Conservation (phyloP, 805 yeast genomes). For the Jamesozyma jinghongensis region DNA sequence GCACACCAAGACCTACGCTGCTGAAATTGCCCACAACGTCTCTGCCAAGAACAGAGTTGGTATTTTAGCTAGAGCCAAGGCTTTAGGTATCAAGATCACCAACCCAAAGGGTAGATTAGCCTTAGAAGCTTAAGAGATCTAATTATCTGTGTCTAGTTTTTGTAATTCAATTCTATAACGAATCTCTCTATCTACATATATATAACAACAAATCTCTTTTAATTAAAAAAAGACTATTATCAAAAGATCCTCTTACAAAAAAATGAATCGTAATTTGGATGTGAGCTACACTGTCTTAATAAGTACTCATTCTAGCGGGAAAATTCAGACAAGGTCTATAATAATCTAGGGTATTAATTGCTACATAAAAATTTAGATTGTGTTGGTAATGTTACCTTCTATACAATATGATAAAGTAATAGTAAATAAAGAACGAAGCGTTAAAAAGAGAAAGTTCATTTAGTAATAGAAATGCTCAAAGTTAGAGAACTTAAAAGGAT, state of each 20-base stretch:
- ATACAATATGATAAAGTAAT: background rate
- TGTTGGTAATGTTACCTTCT: background rate
- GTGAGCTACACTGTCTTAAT: background rate
- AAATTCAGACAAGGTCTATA: background rate
- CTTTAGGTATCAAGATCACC: slow-evolving; percentile 97
- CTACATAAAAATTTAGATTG: too few relatives aligned
- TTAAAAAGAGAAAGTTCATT: background rate
- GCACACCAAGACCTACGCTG: slow-evolving; percentile 98
- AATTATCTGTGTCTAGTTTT: slow-evolving; percentile 4
- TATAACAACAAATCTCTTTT: slow-evolving; percentile 5
- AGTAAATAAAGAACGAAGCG: background rate
- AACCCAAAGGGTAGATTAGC: slow-evolving; percentile 98
- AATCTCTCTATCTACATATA: slow-evolving; percentile 6
- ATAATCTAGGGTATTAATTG: background rate
- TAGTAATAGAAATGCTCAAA: background rate
- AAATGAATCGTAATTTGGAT: background rate
- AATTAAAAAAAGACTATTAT: background rate
- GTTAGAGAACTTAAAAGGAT: background rate
- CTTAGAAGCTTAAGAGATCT: slow-evolving; percentile 73
- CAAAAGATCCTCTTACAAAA: background rate
- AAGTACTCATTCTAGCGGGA: too few relatives aligned
- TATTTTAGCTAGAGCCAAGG: slow-evolving; percentile 93
- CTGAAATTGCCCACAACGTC: slow-evolving; percentile 98
- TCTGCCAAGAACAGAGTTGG: slow-evolving; percentile 97
- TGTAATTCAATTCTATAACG: slow-evolving; percentile 3